Evolutionary conservation across 1,284 basidiomycete genomes (phyloP).

Genomic region (Phenoliferia sp.): DNA sequence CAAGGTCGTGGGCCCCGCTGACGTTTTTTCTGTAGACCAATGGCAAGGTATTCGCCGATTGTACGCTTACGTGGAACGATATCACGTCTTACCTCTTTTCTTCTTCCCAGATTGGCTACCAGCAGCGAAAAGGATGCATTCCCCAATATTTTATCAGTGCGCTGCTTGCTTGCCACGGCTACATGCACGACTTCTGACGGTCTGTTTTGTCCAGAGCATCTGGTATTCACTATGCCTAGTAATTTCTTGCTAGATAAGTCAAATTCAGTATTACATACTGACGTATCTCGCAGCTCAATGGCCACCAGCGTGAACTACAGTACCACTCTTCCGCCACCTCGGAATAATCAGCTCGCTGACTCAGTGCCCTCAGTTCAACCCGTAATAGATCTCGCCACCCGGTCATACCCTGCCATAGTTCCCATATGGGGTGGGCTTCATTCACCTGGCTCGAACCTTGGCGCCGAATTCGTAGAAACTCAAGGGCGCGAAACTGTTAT

Average conservation of each 20-base stretch:
- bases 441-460: not conserved
- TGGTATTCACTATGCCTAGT: not conserved
- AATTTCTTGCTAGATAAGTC: not conserved
- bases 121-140: not conserved
- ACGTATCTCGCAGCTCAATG: not conserved
- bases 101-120: not conserved
- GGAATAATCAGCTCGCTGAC: not conserved
- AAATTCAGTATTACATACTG: not conserved
- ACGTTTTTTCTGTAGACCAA: no score
- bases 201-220: no score
- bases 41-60: not conserved
- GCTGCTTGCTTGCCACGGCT: no score
- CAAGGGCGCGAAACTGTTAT: not conserved
- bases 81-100: not conserved
- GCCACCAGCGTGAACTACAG: not conserved
- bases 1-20: no score
- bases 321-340: not conserved
- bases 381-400: not conserved
- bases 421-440: not conserved
- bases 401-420: not conserved
- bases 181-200: no score
- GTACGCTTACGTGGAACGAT: not conserved
- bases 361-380: not conserved
- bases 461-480: not conserved
- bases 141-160: not conserved